phyloP scores from a whole-genome alignment of 805 yeast species.

The Myxozyma monticola region DNA sequence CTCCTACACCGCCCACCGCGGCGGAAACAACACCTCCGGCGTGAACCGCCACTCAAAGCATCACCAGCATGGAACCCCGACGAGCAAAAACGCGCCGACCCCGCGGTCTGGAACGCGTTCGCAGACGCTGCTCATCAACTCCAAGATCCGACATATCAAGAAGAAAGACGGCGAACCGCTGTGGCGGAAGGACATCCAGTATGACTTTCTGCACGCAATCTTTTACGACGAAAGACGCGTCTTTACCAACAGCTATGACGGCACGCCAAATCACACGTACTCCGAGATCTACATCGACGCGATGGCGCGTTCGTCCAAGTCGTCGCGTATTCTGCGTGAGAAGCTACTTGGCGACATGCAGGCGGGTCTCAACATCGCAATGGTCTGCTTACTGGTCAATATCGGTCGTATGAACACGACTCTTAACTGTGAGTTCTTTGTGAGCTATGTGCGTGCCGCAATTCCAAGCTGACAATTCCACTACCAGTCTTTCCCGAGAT shows the following conservation, averaged over 20 bases:
- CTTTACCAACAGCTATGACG: slow-evolving; percentile 51
- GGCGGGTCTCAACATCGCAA: slow-evolving; percentile 66
- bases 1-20: slow-evolving; percentile 5
- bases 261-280: slow-evolving; percentile 61
- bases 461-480: too few relatives aligned
- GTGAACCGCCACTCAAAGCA: background rate
- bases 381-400: slow-evolving; percentile 83
- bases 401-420: slow-evolving; percentile 95
- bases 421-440: slow-evolving; percentile 51
- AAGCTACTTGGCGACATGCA: slow-evolving; percentile 64
- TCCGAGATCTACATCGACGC: slow-evolving; percentile 81
- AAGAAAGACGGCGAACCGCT: slow-evolving; percentile 91
- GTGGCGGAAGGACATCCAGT: slow-evolving; percentile 85
- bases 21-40: slow-evolving; percentile 3
- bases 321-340: slow-evolving; percentile 80
- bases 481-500: slow-evolving; percentile 74
- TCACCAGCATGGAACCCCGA: background rate
- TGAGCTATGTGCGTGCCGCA: background rate
- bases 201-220: slow-evolving; percentile 65
- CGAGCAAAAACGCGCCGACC: slow-evolving; percentile 2
- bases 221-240: slow-evolving; percentile 64
- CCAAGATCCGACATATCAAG: slow-evolving; percentile 54
- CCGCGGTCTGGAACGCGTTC: slow-evolving; percentile 19
- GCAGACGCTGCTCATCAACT: slow-evolving; percentile 29
- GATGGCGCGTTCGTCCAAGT: slow-evolving; percentile 76